These are phyloP conservation scores for Zhuliangozyma parablackwelliae DNA, from an alignment of 1,139 yeast species.

Conservation along the genomic window DNA sequence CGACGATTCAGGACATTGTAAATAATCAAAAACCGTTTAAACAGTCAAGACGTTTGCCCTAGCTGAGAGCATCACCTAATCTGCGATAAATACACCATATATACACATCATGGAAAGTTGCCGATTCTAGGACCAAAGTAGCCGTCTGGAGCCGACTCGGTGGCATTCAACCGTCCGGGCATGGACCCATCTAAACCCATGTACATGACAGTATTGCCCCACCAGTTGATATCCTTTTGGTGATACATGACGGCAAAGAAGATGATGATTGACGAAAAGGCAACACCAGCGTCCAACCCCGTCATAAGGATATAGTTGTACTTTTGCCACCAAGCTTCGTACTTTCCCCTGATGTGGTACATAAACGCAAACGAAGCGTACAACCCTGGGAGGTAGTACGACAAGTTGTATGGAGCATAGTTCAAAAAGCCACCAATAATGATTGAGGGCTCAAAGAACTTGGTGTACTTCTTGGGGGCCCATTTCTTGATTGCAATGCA, in stretches of 20 bases:
- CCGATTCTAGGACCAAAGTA: slow-evolving; percentile 45
- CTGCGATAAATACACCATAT: too few relatives aligned
- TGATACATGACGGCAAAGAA: slow-evolving; percentile 50
- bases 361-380: slow-evolving; percentile 40
- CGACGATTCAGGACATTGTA: too few relatives aligned
- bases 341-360: slow-evolving; percentile 39
- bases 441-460: slow-evolving; percentile 40
- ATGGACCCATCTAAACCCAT: slow-evolving; percentile 43
- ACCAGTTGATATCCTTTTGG: slow-evolving; percentile 41
- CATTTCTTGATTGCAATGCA: slow-evolving; percentile 39
- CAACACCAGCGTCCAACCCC: slow-evolving; percentile 53
- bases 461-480: slow-evolving; percentile 23
- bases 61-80: too few relatives aligned
- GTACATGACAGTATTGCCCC: slow-evolving; percentile 50
- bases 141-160: slow-evolving; percentile 30
- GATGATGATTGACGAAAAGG: slow-evolving; percentile 45
- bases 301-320: slow-evolving; percentile 51
- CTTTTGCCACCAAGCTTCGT: slow-evolving; percentile 51
- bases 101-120: slow-evolving; percentile 22
- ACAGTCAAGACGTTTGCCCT: too few relatives aligned
- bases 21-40: too few relatives aligned
- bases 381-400: slow-evolving; percentile 42
- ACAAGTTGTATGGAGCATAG: slow-evolving; percentile 47
- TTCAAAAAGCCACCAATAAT: slow-evolving; percentile 37
- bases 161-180: slow-evolving; percentile 24